A percentile compares a stretch with the other conserved stretches of the same genome.
Conservation (phyloP, 169 alveolate species). For the Toxoplasma gondii region DNA sequence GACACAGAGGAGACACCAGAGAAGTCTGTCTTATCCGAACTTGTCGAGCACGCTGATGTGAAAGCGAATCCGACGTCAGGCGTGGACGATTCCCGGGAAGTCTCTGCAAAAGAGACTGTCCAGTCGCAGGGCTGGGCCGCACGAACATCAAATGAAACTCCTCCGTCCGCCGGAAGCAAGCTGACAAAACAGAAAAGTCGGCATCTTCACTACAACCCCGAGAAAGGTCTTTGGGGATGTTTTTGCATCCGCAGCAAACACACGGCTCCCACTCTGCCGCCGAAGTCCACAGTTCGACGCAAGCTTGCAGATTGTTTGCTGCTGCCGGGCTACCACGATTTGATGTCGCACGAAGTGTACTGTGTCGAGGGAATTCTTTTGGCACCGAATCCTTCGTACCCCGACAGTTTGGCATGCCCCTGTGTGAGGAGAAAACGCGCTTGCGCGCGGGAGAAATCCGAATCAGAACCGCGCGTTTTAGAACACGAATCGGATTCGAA, state of each 20-base stretch:
- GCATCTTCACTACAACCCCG: neutral
- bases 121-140: neutral
- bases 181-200: neutral
- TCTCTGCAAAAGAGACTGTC: neutral
- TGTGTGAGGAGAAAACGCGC: neutral
- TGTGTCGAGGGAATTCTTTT: constrained; percentile 56
- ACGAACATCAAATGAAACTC: neutral
- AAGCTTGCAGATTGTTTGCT: neutral
- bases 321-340: constrained; percentile 45
- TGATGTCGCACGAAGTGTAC: constrained; percentile 40
- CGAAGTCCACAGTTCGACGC: neutral
- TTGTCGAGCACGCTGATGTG: neutral
- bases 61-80: neutral
- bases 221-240: neutral
- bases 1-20: neutral
- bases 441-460: neutral
- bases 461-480: neutral
- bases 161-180: neutral
- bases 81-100: neutral
- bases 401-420: neutral
- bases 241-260: neutral
- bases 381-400: constrained; percentile 52
- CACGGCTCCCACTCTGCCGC: neutral
- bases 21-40: neutral
- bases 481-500: neutral